Base-by-base conservation (phyloP, 1,284 basidiomycete genomes). In the Peniophora sp. region DNA sequence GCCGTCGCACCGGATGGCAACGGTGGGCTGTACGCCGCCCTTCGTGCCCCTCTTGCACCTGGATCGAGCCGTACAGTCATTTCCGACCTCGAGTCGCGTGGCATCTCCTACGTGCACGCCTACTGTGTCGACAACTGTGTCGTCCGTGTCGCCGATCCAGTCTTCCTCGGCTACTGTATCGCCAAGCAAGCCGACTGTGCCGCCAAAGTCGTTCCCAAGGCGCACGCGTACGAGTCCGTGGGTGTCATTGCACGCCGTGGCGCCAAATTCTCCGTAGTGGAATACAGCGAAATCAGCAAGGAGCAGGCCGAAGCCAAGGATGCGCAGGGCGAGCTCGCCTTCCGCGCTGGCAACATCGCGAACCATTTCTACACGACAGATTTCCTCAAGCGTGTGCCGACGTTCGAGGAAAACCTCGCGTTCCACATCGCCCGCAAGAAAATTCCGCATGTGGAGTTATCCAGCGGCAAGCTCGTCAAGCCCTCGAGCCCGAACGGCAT, bases 121-220 rank as follows among this genome's bases (percentile, higher is more conserved):
- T 98, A 97, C 73, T 88, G 96, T 61, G 96, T 99, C 60, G 97
- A 99, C 76, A 99, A 99, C 75, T 99, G 96, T 70, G 89, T 99
- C 56, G 97, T 98, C 59, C 84, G 87, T 57, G 92, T 99, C 51
- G 96, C 94, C 51, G 97, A 99, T 67, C 97, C 97, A 15, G 81
- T 93, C 64, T 99, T 99, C 76, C 69, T 99, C 59, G 97, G 97
- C 34, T 94, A 89, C 70, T 90, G 91, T 69, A 88, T 99, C 67
- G 69, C 77, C 54, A 92, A 90, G 60, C 73, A 85, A 54, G 87
- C 91, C 12, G 88, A 92, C 57, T 94, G 92, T 60, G 94, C 93
- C 34, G 92, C 95, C 52, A 99, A 99, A 69, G 95, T 98, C 53
- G 97, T 99, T 15, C 89, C 90, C 55, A 99, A 99, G 69, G 73